These are phyloP conservation scores for Trichoderma orchidacearum DNA, from an alignment of 495 filamentous ascomycete species.

Conservation along the genomic window DNA sequence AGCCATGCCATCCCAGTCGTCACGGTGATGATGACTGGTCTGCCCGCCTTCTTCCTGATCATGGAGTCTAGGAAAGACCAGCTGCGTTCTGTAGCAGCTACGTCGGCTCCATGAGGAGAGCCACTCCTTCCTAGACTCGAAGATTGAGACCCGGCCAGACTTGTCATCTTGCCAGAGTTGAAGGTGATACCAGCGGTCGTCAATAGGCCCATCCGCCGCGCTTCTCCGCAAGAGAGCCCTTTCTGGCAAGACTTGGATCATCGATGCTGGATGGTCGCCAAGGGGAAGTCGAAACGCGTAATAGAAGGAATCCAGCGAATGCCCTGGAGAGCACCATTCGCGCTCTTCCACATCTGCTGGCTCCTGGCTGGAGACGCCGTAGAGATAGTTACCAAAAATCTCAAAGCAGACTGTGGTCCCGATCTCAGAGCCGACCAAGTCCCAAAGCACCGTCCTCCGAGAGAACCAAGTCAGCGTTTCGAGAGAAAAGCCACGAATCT, in stretches of 20 bases:
- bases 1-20: not conserved
- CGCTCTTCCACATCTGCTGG: slow-evolving; percentile 49
- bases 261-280: slow-evolving; percentile 14
- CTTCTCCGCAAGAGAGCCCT: slow-evolving; percentile 49
- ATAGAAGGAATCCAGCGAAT: slow-evolving; percentile 42
- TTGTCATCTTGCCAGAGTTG: slow-evolving; percentile 49
- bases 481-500: slow-evolving; percentile 41
- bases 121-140: slow-evolving; percentile 66
- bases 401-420: slow-evolving; percentile 60
- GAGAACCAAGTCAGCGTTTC: slow-evolving; percentile 14
- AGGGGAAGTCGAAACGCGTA: slow-evolving; percentile 49
- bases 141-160: slow-evolving; percentile 43
- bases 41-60: not conserved
- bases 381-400: slow-evolving; percentile 54
- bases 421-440: slow-evolving; percentile 49
- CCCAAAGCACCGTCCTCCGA: slow-evolving; percentile 29
- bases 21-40: not conserved
- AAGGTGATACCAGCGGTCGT: slow-evolving; percentile 63
- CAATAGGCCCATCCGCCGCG: slow-evolving; percentile 60
- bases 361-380: slow-evolving; percentile 55
- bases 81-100: slow-evolving; percentile 52
- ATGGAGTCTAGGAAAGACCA: slow-evolving; percentile 33
- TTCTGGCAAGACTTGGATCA: slow-evolving; percentile 18
- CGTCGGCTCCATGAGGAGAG: slow-evolving; percentile 42
- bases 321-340: slow-evolving; percentile 34